Conservation (phyloP, 2,329 filamentous ascomycete species). For the Lachnellula subtilissima region DNA sequence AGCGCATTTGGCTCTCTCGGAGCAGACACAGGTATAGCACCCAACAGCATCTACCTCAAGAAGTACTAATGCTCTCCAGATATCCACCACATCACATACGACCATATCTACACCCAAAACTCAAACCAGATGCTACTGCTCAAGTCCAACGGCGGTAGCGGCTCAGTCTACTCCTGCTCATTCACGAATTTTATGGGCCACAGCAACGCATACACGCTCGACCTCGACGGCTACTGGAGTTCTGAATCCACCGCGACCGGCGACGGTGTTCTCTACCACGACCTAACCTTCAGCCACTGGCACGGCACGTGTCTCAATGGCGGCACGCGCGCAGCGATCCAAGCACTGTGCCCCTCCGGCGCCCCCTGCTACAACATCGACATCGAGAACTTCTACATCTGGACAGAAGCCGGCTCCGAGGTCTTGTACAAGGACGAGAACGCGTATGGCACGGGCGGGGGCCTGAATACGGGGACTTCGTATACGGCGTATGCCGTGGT, state of each 20-base stretch:
- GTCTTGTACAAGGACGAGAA: constrained; percentile 44
- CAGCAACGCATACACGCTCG: constrained; percentile 52
- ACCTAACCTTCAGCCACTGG: constrained; percentile 52
- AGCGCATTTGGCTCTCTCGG: constrained; percentile 54
- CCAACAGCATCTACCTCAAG: background rate
- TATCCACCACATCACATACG: constrained; percentile 50
- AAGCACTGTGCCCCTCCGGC: constrained; percentile 45
- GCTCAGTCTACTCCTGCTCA: constrained; percentile 43
- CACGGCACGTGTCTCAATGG: constrained; percentile 44
- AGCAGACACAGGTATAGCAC: constrained; percentile 33
- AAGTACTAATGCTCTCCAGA: constrained; percentile 18
- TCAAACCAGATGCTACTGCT: constrained; percentile 61
- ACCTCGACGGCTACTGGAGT: constrained; percentile 52
- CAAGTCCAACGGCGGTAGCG: constrained; percentile 54
- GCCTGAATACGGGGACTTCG: constrained; percentile 31
- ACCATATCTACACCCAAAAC: constrained; percentile 53
- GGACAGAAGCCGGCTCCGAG: constrained; percentile 42
- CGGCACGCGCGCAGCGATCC: constrained; percentile 45
- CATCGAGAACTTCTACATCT: constrained; percentile 48
- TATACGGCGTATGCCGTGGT: constrained; percentile 15
- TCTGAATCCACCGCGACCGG: constrained; percentile 40
- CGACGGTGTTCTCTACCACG: constrained; percentile 46
- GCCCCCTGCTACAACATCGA: constrained; percentile 49
- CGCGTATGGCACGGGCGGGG: constrained; percentile 45
- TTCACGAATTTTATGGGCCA: constrained; percentile 58